These are phyloP conservation scores for Sporodiniella umbellata DNA, from an alignment of 371 early-diverging fungal species.

Conservation along the genomic window DNA sequence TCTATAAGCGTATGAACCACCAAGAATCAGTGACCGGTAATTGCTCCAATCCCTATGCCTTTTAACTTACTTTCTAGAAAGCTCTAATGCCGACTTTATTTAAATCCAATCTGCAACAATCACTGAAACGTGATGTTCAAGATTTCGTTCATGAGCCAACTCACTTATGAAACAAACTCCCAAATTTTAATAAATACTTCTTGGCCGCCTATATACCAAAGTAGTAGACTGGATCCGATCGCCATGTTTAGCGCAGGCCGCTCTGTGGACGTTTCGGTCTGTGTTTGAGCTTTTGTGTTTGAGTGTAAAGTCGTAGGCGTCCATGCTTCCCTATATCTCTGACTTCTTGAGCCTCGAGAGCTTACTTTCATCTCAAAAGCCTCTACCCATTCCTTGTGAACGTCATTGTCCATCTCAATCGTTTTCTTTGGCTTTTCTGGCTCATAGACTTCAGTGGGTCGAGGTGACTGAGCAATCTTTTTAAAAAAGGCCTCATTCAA, in stretches of 20 bases:
- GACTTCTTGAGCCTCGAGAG: slow-evolving; percentile 11
- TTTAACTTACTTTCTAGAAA: neutral
- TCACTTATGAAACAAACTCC: slow-evolving; percentile 12
- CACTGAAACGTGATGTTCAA: slow-evolving; percentile 36
- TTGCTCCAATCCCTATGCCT: too few species aligned
- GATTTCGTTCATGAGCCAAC: slow-evolving; percentile 26
- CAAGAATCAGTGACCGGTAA: slow-evolving; percentile 43
- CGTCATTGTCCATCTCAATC: slow-evolving; percentile 1
- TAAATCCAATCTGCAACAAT: slow-evolving; percentile 18
- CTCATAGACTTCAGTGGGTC: neutral
- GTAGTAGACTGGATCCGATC: slow-evolving; percentile 19
- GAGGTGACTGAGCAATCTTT: neutral
- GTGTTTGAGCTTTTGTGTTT: neutral
- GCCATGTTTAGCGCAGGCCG: neutral
- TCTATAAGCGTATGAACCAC: slow-evolving; percentile 43
- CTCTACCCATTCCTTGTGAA: slow-evolving; percentile 21
- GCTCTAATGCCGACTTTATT: slow-evolving; percentile 39
- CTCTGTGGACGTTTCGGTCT: neutral
- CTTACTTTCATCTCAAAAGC: slow-evolving; percentile 24
- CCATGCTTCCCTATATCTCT: neutral
- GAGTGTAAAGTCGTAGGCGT: too few species aligned
- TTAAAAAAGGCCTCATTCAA: slow-evolving; percentile 2
- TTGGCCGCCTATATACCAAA: slow-evolving; percentile 26
- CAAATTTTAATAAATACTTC: slow-evolving; percentile 20
- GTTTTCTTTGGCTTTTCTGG: neutral